Percentiles rank a stretch among this genome's conserved stretches.
Evolutionary conservation across 1,284 basidiomycete genomes (phyloP).

Genomic region (Lentinus polychrous): DNA sequence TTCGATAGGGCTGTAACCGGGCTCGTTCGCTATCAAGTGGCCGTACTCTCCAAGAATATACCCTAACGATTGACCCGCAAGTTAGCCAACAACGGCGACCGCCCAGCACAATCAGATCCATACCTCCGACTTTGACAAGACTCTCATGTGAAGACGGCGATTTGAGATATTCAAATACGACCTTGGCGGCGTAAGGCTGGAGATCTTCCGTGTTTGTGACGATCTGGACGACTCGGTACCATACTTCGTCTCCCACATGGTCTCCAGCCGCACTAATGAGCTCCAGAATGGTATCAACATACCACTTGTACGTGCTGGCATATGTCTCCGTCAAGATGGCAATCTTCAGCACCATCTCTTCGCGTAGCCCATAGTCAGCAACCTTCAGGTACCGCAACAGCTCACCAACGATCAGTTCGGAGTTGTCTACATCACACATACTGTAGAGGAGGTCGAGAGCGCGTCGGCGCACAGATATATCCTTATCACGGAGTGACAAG

Average conservation of each 20-base stretch:
- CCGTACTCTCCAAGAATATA: slow-evolving; percentile 98
- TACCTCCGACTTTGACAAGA: slow-evolving; percentile 93
- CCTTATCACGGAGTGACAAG: slow-evolving; percentile 89
- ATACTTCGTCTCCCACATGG: slow-evolving; percentile 97
- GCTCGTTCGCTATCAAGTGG: slow-evolving; percentile 93
- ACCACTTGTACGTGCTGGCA: slow-evolving; percentile 92
- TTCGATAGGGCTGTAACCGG: slow-evolving; percentile 88
- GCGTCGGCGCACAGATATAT: slow-evolving; percentile 92
- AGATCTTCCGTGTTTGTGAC: slow-evolving; percentile 98
- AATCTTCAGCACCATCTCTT: slow-evolving; percentile 98
- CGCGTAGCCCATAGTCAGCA: slow-evolving; percentile 92
- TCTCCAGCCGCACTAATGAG: slow-evolving; percentile 96
- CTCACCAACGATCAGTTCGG: slow-evolving; percentile 92
- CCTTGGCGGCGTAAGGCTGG: slow-evolving; percentile 90
- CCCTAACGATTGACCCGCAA: slow-evolving; percentile 38
- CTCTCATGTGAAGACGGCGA: slow-evolving; percentile 92
- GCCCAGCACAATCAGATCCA: slow-evolving; percentile 15
- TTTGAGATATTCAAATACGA: slow-evolving; percentile 89
- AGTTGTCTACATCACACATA: slow-evolving; percentile 97
- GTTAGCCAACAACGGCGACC: neutral
- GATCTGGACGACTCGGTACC: slow-evolving; percentile 98
- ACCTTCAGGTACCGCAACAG: slow-evolving; percentile 88
- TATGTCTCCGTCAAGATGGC: slow-evolving; percentile 98
- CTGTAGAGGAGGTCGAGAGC: slow-evolving; percentile 96
- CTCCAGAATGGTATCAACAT: slow-evolving; percentile 93